Conservation (phyloP, 2,329 filamentous ascomycete species). For the Cadophora luteo-olivacea region DNA sequence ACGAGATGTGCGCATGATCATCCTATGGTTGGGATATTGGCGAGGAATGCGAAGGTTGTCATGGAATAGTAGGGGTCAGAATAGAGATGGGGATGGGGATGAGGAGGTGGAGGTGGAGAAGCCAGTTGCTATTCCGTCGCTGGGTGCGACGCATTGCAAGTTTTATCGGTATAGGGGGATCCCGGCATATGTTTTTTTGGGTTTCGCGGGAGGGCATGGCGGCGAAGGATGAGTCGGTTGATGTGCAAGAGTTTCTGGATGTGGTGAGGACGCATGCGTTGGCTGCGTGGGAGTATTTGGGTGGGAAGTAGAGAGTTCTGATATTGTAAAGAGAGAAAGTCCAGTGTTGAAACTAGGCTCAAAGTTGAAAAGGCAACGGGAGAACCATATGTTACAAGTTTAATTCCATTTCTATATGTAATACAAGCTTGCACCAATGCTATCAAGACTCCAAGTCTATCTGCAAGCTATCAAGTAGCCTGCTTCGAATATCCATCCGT, state of each 20-base stretch:
- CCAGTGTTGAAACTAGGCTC: neutral
- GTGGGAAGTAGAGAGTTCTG: neutral
- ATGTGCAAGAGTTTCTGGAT: neutral
- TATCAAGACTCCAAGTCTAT: neutral
- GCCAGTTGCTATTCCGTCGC: neutral
- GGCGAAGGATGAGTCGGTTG: neutral
- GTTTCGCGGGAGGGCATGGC: neutral
- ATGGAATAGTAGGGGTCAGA: no score
- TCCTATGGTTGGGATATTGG: neutral
- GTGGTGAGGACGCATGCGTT: neutral
- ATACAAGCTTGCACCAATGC: neutral
- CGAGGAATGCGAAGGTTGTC: no score
- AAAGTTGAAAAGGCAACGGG: no score
- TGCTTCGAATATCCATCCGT: constrained; percentile 2
- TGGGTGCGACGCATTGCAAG: neutral
- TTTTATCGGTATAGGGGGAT: neutral
- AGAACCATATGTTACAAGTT: neutral
- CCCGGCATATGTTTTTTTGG: neutral
- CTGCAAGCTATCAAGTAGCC: neutral
- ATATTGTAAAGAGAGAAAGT: neutral
- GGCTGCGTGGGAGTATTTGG: neutral
- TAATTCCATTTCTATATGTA: neutral
- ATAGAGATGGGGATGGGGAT: neutral
- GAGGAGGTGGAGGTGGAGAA: neutral
- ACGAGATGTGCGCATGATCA: neutral